Evolutionary conservation across 345 rosid species (phyloP), one percentile per base, ranked within the genome.

Genomic region (Sonneratia alba): DNA sequence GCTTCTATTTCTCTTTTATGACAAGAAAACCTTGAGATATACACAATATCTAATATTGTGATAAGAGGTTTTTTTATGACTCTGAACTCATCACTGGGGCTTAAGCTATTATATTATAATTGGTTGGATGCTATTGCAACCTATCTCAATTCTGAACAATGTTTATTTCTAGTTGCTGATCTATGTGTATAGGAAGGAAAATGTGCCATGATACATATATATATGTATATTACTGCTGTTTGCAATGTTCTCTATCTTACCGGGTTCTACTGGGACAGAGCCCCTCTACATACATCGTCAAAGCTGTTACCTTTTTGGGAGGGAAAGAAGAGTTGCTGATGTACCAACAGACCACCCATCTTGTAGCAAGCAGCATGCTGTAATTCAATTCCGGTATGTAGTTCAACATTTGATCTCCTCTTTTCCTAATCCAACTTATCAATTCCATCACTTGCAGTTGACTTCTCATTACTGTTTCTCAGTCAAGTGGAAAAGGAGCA

Each of bases 311-410:
- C 98, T 95, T 75, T 95, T 90, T 63, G 97, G 98, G 73, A 84
- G 99, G 75, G 99, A 92, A 81, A 87, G 98, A 77, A 91, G 94
- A 75, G 84, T 90, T 18, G 97, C 97, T 3, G 99, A 95, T 71
- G 68, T 95, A 76, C 98, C 99, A 21, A 95, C 98, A 1, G 99
- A 95, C 75, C 99, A 95, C 73, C 99, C 99, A 65, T 95, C 99
- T 63, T 92, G 97, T 81, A 95, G 99, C 98, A 95, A 95, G 80
- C 98, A 95, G 67, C 99, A 95, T 83, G 98, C 99, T 53, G 91
- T 95, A 74, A 86, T 95, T 75, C 97, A 92, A 72, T 95, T 81
- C 78, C 80, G 97, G 97, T 95, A 83, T 78, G 55, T 62, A 12
- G 72, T 72, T 70, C 22, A 8, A 63, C 63, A 37, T 71, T 75